Base-by-base conservation (phyloP, 495 filamentous ascomycete species). In the Chaetomium fimeti region DNA sequence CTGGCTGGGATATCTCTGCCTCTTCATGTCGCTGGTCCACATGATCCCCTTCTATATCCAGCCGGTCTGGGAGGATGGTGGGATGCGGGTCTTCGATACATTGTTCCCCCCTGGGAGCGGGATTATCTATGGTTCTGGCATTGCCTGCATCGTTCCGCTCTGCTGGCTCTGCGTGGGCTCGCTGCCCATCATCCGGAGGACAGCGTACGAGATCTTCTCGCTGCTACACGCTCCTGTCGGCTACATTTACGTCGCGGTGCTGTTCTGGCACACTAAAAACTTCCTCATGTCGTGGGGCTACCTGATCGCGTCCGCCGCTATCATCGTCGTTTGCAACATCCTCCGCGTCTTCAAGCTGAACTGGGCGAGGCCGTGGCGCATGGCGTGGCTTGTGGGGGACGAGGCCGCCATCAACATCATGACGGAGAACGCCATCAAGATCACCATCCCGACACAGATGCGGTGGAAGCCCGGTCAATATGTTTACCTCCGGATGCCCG, bases 221-320 rank as follows among this genome's bases (percentile, higher is more conserved):
- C 75, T 86, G 36, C 74, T 93, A 18, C 93, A 98, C 71, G 87
- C 92, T 1, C 90, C 93, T 0, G 86, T 91, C 13, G 88, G 92
- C 2, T 83, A 92, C 56, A 81, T 91, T 42, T 96, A 91, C 70
- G 74, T 97, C 38, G 92, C 81, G 12, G 83, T 96, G 78, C 83
- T 98, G 18, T 96, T 98, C 76, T 98, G 93, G 93, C 93, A 98
- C 75, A 94, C 89, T 68, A 87, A 91, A 69, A 97, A 98, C 74
- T 95, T 91, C 72, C 81, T 98, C 32, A 87, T 87, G 18, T 95
- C 92, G 7, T 98, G 94, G 93, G 81, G 85, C 74, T 98, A 97
- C 69, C 83, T 98, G 11, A 94, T 82, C 69, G 87, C 91, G 12
- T 94, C 91, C 0, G 77, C 92, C 43, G 91, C 79, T 40, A 91